These are phyloP conservation scores for Emmonsia crescens DNA, from an alignment of 2,329 filamentous ascomycete genomes.

Conservation along the genomic window DNA sequence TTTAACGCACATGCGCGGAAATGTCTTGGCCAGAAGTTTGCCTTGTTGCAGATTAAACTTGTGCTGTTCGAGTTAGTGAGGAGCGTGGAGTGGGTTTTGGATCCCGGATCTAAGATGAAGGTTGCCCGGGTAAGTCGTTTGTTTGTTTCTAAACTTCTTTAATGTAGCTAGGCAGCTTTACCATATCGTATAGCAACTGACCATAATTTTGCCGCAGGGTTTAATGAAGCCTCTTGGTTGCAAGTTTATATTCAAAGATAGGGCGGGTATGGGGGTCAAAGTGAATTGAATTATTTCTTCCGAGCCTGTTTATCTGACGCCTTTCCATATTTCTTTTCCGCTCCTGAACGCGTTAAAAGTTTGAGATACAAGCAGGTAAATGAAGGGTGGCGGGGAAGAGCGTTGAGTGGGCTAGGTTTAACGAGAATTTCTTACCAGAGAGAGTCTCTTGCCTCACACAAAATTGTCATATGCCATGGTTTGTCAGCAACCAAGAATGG, in stretches of 20 bases:
- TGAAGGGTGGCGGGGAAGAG: too few relatives aligned
- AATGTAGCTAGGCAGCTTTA: neutral
- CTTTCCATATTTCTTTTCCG: neutral
- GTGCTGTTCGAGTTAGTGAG: neutral
- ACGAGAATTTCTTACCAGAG: neutral
- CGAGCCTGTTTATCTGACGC: neutral
- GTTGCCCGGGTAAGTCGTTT: neutral
- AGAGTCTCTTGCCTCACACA: neutral
- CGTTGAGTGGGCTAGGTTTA: neutral
- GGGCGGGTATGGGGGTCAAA: neutral
- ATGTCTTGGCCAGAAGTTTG: constrained; percentile 22
- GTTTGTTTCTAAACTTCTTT: neutral
- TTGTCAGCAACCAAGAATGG: neutral
- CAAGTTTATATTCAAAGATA: neutral
- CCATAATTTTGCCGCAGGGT: neutral
- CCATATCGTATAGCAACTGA: neutral
- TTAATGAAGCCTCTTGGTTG: neutral
- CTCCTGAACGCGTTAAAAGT: neutral
- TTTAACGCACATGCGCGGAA: constrained; percentile 22
- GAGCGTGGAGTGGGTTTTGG: neutral
- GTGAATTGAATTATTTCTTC: neutral
- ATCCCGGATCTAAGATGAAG: neutral
- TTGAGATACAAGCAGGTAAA: neutral
- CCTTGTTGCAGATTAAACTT: constrained; percentile 10
- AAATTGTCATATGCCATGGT: neutral